A percentile compares a stretch with the other conserved stretches of the same genome.
Conservation (phyloP, 208 protist species). For the Crithidia thermophila region DNA sequence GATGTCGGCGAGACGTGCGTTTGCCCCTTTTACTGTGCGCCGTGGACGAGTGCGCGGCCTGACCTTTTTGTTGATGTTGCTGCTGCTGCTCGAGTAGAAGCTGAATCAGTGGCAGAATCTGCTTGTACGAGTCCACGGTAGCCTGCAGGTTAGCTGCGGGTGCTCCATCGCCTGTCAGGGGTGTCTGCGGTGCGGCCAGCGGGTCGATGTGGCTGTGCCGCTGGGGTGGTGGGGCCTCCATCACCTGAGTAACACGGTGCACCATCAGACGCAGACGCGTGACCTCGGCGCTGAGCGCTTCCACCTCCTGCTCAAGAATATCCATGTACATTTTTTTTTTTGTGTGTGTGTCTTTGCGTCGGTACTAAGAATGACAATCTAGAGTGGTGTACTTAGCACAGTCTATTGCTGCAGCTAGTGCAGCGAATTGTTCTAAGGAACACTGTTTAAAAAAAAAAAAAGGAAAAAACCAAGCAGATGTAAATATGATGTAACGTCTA, state of each 20-base stretch:
- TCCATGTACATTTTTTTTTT: conserved; percentile 69
- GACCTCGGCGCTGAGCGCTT: conserved; percentile 80
- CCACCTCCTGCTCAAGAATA: conserved; percentile 82
- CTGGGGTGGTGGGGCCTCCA: conserved; percentile 31
- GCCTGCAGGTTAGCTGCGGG: conserved; percentile 11
- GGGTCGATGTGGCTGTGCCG: conserved; percentile 15
- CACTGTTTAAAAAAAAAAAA: too few species aligned
- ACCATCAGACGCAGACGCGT: conserved; percentile 88
- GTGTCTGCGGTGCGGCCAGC: background rate
- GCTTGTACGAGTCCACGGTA: conserved; percentile 30
- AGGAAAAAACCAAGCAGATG: too few species aligned
- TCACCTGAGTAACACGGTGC: conserved; percentile 64
- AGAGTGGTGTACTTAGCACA: too few species aligned
- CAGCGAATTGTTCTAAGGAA: background rate
- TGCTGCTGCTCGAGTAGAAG: conserved; percentile 28
- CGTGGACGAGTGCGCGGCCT: too few species aligned
- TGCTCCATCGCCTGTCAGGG: too few species aligned
- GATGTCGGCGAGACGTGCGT: too few species aligned
- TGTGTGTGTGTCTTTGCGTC: background rate
- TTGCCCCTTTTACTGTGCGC: too few species aligned
- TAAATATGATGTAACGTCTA: too few species aligned
- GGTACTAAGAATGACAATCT: too few species aligned
- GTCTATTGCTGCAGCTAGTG: background rate
- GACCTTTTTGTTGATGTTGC: background rate
- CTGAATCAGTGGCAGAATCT: conserved; percentile 22